Percentiles rank a stretch among this genome's conserved stretches.
phyloP scores from a whole-genome alignment of 2,329 filamentous ascomycete species.

The Aspergillus persii region DNA sequence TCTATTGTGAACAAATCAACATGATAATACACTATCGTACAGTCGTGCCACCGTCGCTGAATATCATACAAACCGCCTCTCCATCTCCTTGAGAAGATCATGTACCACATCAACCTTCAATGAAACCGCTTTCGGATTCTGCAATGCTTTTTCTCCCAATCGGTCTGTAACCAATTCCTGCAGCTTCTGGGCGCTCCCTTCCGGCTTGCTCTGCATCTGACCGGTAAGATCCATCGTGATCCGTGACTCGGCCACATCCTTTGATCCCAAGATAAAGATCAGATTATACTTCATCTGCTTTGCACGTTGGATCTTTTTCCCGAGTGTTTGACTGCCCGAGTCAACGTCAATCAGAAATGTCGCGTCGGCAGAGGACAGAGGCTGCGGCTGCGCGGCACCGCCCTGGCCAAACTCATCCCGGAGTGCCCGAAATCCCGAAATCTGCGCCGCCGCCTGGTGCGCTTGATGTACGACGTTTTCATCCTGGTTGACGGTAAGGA shows the following conservation, averaged over 20 bases:
- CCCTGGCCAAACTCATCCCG: constrained; percentile 17
- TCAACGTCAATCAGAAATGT: constrained; percentile 72
- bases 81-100: constrained; percentile 35
- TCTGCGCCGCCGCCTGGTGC: constrained; percentile 51
- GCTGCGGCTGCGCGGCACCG: constrained; percentile 29
- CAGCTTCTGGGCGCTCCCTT: constrained; percentile 26
- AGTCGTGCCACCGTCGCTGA: background rate
- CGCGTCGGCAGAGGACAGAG: constrained; percentile 52
- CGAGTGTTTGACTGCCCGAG: constrained; percentile 58
- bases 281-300: constrained; percentile 69
- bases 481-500: constrained; percentile 68
- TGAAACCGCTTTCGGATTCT: constrained; percentile 36
- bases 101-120: constrained; percentile 38
- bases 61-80: constrained; percentile 36
- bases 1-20: background rate
- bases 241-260: constrained; percentile 59
- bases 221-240: constrained; percentile 48
- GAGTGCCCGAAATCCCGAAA: constrained; percentile 42
- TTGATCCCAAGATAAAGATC: constrained; percentile 69
- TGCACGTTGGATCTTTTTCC: constrained; percentile 71
- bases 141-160: constrained; percentile 27
- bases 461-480: constrained; percentile 45
- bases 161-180: constrained; percentile 25
- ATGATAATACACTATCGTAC: background rate
- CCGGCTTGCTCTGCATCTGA: constrained; percentile 43